Conservation (phyloP, 2,329 filamentous ascomycete species). For the Colletotrichum destructivum region DNA sequence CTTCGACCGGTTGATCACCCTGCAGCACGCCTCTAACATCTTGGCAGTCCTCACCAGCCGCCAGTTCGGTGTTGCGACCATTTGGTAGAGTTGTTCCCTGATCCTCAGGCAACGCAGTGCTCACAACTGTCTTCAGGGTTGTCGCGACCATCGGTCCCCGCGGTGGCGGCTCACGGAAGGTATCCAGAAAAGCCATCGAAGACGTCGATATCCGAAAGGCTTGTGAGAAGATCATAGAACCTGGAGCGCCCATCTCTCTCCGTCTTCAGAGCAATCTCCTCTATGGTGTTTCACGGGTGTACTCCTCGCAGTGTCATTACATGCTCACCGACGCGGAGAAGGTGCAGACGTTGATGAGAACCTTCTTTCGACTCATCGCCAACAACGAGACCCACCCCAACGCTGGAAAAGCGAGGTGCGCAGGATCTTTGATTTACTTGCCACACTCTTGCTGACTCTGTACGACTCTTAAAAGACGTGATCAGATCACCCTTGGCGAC, state of each 20-base stretch:
- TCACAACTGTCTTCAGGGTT: slow-evolving; percentile 72
- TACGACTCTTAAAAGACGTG: slow-evolving; percentile 71
- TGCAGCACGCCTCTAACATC: slow-evolving; percentile 45
- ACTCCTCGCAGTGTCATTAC: slow-evolving; percentile 88
- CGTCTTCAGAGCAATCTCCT: slow-evolving; percentile 91
- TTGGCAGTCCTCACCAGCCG: slow-evolving; percentile 82
- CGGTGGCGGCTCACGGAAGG: slow-evolving; percentile 77
- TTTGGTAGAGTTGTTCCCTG: slow-evolving; percentile 76
- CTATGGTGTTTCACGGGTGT: slow-evolving; percentile 88
- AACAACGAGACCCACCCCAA: slow-evolving; percentile 77
- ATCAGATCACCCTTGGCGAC: slow-evolving; percentile 83
- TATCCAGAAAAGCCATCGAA: slow-evolving; percentile 89
- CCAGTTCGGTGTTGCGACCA: slow-evolving; percentile 93
- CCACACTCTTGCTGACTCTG: slow-evolving; percentile 73
- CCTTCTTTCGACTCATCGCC: slow-evolving; percentile 72
- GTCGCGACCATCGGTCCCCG: slow-evolving; percentile 85
- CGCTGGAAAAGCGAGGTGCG: slow-evolving; percentile 81
- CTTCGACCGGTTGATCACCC: background rate
- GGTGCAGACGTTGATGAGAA: slow-evolving; percentile 80
- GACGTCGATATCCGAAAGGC: slow-evolving; percentile 90
- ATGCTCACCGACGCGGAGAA: slow-evolving; percentile 85
- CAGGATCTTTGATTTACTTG: slow-evolving; percentile 43
- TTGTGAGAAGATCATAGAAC: slow-evolving; percentile 89
- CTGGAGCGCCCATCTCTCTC: slow-evolving; percentile 86
- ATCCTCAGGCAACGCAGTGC: background rate